Percentiles rank a stretch among this genome's conserved stretches.
phyloP scores from a whole-genome alignment of 1,284 basidiomycete genomes.

The Pseudozyma flocculosa region DNA sequence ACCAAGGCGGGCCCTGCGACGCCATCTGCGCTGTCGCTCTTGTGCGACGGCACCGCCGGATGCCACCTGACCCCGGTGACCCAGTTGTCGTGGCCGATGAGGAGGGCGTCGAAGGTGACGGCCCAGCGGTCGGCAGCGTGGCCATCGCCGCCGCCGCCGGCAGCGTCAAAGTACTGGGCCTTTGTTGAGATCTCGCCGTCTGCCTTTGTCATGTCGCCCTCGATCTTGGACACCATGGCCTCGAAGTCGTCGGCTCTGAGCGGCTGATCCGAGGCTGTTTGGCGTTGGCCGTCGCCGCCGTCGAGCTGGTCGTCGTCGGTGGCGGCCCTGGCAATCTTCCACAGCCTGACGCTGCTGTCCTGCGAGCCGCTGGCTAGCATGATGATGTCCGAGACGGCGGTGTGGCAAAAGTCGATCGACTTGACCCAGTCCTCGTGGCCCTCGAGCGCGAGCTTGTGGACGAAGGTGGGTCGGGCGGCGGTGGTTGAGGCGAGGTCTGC shows the following conservation, averaged over 20 bases:
- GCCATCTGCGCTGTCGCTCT: neutral
- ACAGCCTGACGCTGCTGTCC: slow-evolving; percentile 51
- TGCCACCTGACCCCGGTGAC: slow-evolving; percentile 52
- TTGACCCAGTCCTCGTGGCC: slow-evolving; percentile 57
- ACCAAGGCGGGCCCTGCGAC: neutral
- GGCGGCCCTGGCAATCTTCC: slow-evolving; percentile 34
- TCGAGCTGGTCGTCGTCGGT: no score
- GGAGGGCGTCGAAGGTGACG: slow-evolving; percentile 51
- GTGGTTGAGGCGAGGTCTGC: neutral
- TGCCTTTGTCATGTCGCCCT: slow-evolving; percentile 28
- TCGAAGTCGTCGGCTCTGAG: slow-evolving; percentile 44
- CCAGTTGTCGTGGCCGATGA: slow-evolving; percentile 54
- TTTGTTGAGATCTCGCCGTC: slow-evolving; percentile 38
- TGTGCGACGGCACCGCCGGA: slow-evolving; percentile 7
- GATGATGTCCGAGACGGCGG: slow-evolving; percentile 12
- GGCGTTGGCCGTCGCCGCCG: neutral
- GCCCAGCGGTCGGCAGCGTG: slow-evolving; percentile 33
- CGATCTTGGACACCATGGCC: slow-evolving; percentile 42
- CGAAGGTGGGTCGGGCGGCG: slow-evolving; percentile 2
- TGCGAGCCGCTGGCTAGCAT: slow-evolving; percentile 52
- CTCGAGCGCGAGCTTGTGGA: slow-evolving; percentile 32
- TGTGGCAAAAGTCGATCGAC: slow-evolving; percentile 45
- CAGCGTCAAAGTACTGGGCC: slow-evolving; percentile 18
- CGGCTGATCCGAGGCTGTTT: neutral
- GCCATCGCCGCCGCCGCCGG: slow-evolving; percentile 1